A percentile compares a stretch with the other conserved stretches of the same genome.
phyloP scores from a whole-genome alignment of 108 stramenopile genomes.

The Ochromonas danica region DNA sequence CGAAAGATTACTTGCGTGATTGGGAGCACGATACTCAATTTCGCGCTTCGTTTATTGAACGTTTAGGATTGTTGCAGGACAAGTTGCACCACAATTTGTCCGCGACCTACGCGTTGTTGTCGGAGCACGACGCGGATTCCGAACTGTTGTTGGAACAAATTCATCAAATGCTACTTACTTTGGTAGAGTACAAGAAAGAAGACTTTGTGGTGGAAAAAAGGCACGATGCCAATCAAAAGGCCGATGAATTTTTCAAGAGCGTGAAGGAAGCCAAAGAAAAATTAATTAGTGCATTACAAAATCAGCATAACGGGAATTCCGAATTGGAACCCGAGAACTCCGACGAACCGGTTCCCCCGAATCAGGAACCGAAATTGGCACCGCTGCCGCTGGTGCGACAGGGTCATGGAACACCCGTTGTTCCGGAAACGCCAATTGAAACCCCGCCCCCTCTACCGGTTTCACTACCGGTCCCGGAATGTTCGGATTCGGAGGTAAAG shows the following conservation, averaged over 20 bases:
- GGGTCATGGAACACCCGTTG: constrained; percentile 13
- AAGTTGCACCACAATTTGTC: constrained; percentile 15
- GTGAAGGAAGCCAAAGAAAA: constrained; percentile 15
- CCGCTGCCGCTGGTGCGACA: constrained; percentile 12
- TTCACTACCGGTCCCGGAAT: constrained; percentile 13
- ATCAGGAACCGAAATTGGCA: constrained; percentile 15
- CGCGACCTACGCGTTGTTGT: constrained; percentile 13
- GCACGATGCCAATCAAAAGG: constrained; percentile 14
- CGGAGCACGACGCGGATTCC: constrained; percentile 12
- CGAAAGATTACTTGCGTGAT: constrained; percentile 15
- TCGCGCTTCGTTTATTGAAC: constrained; percentile 15
- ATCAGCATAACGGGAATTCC: constrained; percentile 15
- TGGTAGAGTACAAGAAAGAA: constrained; percentile 16
- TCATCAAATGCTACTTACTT: constrained; percentile 17
- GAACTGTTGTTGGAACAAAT: constrained; percentile 16
- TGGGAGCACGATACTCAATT: constrained; percentile 15
- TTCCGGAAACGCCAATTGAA: constrained; percentile 15
- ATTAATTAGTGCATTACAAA: constrained; percentile 17
- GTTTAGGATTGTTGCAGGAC: constrained; percentile 15
- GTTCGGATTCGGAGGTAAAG: constrained; percentile 14
- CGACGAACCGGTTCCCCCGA: constrained; percentile 12
- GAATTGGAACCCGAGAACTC: constrained; percentile 14
- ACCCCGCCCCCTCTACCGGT: constrained; percentile 12
- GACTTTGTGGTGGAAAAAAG: constrained; percentile 15
- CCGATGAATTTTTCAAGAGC: constrained; percentile 15